A percentile compares a stretch with the other conserved stretches of the same genome.
Evolutionary conservation across 2,329 filamentous ascomycete genomes (phyloP).

Genomic region (Neopestalotiopsis rosae): DNA sequence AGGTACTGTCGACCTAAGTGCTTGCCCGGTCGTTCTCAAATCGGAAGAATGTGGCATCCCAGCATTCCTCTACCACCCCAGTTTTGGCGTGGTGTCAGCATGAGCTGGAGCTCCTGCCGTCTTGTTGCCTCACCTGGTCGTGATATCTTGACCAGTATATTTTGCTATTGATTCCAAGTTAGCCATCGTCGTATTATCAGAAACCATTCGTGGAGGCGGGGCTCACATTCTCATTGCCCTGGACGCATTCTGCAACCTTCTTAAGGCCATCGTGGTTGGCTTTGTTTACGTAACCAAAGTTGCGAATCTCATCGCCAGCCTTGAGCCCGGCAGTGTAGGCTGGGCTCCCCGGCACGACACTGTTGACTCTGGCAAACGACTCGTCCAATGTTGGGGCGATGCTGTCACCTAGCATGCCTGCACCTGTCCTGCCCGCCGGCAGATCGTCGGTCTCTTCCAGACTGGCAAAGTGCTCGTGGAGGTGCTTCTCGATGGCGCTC

Average conservation of each 20-base stretch:
- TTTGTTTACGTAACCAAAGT: constrained; percentile 84
- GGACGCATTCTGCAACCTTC: constrained; percentile 88
- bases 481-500: constrained; percentile 77
- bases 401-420: constrained; percentile 38
- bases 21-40: constrained; percentile 55
- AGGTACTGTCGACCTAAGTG: neutral
- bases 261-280: constrained; percentile 85
- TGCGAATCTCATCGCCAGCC: constrained; percentile 79
- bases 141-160: constrained; percentile 71
- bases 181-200: constrained; percentile 17
- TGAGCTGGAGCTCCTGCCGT: constrained; percentile 68
- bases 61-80: constrained; percentile 92
- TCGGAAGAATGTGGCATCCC: constrained; percentile 86
- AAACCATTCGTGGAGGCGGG: neutral
- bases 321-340: constrained; percentile 83
- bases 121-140: constrained; percentile 49
- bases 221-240: constrained; percentile 87
- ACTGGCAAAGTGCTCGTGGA: constrained; percentile 91
- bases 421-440: constrained; percentile 29
- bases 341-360: constrained; percentile 77
- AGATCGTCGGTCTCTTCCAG: constrained; percentile 58
- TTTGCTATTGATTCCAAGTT: constrained; percentile 53
- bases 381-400: constrained; percentile 40
- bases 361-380: constrained; percentile 90
- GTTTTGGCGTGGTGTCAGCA: constrained; percentile 75